Evolutionary conservation across 306 rosid species (phyloP).

Genomic region (Sicyos edulis): DNA sequence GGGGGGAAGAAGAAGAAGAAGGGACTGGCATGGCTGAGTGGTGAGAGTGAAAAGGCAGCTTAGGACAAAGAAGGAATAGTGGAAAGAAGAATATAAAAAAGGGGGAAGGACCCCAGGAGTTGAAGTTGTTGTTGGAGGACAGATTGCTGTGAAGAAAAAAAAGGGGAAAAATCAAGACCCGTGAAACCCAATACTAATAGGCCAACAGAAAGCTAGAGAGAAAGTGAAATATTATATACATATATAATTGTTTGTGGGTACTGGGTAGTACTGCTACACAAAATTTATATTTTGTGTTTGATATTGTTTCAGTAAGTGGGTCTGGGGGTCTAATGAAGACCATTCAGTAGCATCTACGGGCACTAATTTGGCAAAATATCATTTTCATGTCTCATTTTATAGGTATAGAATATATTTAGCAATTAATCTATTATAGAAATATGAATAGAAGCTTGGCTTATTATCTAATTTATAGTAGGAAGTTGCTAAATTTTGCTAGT

Average conservation of each 20-base stretch:
- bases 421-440: neutral
- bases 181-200: conserved; percentile 41
- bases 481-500: neutral
- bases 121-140: conserved; percentile 29
- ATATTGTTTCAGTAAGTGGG: neutral
- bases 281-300: conserved; percentile 11
- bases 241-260: neutral
- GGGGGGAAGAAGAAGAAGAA: conserved; percentile 26
- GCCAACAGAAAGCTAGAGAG: conserved; percentile 16
- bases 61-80: conserved; percentile 37
- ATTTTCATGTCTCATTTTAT: conserved; percentile 1
- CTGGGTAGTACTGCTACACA: neutral
- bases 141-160: conserved; percentile 25
- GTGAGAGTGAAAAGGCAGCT: conserved; percentile 31
- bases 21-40: conserved; percentile 26
- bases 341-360: conserved; percentile 1
- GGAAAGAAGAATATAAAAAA: conserved; percentile 26
- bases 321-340: conserved; percentile 13
- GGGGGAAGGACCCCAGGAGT: conserved; percentile 21
- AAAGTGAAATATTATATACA: neutral
- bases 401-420: conserved; percentile 7
- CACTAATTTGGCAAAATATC: conserved; percentile 4
- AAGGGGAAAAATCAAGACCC: conserved; percentile 51
- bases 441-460: neutral
- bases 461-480: neutral